phyloP scores from a whole-genome alignment of 2,329 filamentous ascomycete genomes.

The Aspergillus fructus region DNA sequence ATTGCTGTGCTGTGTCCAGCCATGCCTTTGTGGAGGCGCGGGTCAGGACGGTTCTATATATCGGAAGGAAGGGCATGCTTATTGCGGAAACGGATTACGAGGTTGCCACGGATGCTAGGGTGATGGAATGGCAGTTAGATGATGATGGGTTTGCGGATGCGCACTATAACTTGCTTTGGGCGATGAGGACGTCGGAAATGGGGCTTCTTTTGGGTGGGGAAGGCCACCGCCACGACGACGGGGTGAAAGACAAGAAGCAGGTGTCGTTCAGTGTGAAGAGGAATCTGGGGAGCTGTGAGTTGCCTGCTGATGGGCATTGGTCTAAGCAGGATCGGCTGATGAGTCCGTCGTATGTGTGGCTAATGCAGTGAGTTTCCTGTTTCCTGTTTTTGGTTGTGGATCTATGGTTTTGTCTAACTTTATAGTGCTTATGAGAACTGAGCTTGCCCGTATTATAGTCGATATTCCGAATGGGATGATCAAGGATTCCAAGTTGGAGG shows the following conservation, averaged over 20 bases:
- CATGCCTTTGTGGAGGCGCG: not conserved
- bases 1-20: not conserved
- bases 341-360: not conserved
- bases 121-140: not conserved
- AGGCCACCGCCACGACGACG: too few relatives aligned
- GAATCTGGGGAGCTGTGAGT: not conserved
- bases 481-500: too few relatives aligned
- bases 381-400: not conserved
- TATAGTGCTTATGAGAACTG: not conserved
- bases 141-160: not conserved
- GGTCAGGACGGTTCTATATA: not conserved
- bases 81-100: not conserved
- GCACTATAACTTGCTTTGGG: not conserved
- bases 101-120: not conserved
- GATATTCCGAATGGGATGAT: too few relatives aligned
- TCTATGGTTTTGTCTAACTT: not conserved
- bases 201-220: not conserved
- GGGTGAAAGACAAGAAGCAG: not conserved
- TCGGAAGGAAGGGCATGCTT: not conserved
- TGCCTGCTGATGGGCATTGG: not conserved
- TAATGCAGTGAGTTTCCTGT: not conserved
- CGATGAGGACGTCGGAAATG: not conserved
- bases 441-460: not conserved
- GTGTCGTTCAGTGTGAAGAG: not conserved
- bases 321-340: not conserved